Percentiles rank a stretch among this genome's conserved stretches.
phyloP scores from a whole-genome alignment of 768 basidiomycete genomes.

The Boletus speciosus region DNA sequence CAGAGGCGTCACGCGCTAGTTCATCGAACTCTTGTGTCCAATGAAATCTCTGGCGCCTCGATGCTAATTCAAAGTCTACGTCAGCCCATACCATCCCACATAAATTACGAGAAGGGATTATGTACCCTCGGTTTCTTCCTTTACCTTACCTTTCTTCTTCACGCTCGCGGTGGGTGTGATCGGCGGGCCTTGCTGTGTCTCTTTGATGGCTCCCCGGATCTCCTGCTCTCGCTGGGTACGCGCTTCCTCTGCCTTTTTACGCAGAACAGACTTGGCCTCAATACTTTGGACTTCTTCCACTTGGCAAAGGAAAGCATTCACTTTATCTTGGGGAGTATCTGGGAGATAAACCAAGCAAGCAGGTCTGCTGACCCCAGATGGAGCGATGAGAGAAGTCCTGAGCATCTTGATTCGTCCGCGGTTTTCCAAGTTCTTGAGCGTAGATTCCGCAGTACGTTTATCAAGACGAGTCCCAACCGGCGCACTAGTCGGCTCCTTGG shows the following conservation, averaged over 20 bases:
- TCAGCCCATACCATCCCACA: constrained; percentile 4
- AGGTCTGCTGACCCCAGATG: constrained; percentile 56
- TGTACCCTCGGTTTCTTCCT: constrained; percentile 32
- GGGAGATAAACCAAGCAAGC: constrained; percentile 67
- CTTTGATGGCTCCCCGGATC: too few relatives aligned
- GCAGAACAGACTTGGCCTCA: constrained; percentile 51
- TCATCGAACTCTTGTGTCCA: constrained; percentile 91
- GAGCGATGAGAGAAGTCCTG: constrained; percentile 57
- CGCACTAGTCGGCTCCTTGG: constrained; percentile 68
- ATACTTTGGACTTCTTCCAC: constrained; percentile 32
- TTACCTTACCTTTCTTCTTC: constrained; percentile 33
- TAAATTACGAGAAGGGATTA: not conserved
- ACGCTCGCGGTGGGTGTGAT: constrained; percentile 30
- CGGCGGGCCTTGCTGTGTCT: constrained; percentile 45
- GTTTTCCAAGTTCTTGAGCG: constrained; percentile 58
- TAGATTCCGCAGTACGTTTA: constrained; percentile 63
- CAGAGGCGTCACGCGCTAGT: constrained; percentile 78
- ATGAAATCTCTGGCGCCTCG: constrained; percentile 65
- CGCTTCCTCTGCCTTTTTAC: constrained; percentile 63
- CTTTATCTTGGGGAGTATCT: constrained; percentile 45
- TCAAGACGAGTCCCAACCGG: constrained; percentile 67
- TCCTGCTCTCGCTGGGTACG: constrained; percentile 48
- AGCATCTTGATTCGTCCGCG: constrained; percentile 68
- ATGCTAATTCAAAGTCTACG: constrained; percentile 8
- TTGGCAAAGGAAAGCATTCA: constrained; percentile 58